Conservation (phyloP, 257 asterid species). For the Plantago major region DNA sequence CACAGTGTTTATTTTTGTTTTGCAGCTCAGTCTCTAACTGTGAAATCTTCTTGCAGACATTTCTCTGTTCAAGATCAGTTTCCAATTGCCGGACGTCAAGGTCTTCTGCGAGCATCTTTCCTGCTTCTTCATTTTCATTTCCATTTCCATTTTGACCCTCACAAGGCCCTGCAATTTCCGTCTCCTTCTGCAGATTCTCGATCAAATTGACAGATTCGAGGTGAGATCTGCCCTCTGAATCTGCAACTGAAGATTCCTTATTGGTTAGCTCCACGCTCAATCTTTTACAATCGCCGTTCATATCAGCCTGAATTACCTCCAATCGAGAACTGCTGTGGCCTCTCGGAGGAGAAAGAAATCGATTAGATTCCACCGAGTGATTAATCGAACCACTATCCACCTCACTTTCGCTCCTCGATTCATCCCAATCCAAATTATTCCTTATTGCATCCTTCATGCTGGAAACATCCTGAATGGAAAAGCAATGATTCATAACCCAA, state of each 20-base stretch:
- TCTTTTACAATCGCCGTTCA: slow-evolving; percentile 26
- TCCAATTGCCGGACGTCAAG: slow-evolving; percentile 32
- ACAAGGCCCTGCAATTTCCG: slow-evolving; percentile 28
- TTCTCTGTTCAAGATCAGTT: slow-evolving; percentile 35
- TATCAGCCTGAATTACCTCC: slow-evolving; percentile 26
- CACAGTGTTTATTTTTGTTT: slow-evolving; percentile 21
- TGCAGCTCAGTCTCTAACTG: slow-evolving; percentile 33
- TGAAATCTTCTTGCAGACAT: slow-evolving; percentile 34
- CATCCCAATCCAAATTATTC: slow-evolving; percentile 63
- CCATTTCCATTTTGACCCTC: slow-evolving; percentile 31
- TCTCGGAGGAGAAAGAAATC: slow-evolving; percentile 24
- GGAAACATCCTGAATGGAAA: slow-evolving; percentile 77
- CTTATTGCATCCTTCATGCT: slow-evolving; percentile 62
- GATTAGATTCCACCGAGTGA: slow-evolving; percentile 31
- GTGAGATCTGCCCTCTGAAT: slow-evolving; percentile 32
- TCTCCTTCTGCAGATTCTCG: slow-evolving; percentile 35
- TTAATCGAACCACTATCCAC: slow-evolving; percentile 42
- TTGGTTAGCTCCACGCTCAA: slow-evolving; percentile 27
- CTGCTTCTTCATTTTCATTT: slow-evolving; percentile 15
- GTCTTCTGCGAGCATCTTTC: slow-evolving; percentile 35
- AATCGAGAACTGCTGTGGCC: slow-evolving; percentile 22
- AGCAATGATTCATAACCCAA: slow-evolving; percentile 81
- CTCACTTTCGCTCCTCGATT: slow-evolving; percentile 55
- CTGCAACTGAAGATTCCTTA: slow-evolving; percentile 27
- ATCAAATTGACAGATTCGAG: slow-evolving; percentile 32